Percentiles rank a stretch among this genome's conserved stretches.
Evolutionary conservation across 805 yeast species (phyloP).

Genomic region (Scheffersomyces ergatensis): DNA sequence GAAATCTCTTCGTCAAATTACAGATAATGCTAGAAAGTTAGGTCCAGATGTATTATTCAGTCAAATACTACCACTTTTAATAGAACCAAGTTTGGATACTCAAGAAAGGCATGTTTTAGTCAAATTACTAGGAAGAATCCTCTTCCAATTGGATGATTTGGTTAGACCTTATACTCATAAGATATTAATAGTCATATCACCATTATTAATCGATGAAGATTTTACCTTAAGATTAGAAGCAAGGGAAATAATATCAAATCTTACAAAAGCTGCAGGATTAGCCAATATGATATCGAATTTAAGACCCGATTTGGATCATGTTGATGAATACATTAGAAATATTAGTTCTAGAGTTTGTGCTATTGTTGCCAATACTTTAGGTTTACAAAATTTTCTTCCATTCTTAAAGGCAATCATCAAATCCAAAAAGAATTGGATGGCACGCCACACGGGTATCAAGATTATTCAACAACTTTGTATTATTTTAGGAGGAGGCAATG

Average conservation of each 20-base stretch:
- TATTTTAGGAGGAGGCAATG: conserved; percentile 61
- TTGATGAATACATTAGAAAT: conserved; percentile 78
- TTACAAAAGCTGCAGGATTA: conserved; percentile 81
- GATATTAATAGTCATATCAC: conserved; percentile 71
- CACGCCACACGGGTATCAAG: conserved; percentile 79
- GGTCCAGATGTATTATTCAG: conserved; percentile 73
- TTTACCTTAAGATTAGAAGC: conserved; percentile 73
- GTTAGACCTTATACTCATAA: conserved; percentile 73
- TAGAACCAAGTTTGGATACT: conserved; percentile 71
- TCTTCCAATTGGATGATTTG: conserved; percentile 61
- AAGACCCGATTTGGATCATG: conserved; percentile 78
- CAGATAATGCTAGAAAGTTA: conserved; percentile 58
- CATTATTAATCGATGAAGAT: conserved; percentile 79
- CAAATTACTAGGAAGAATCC: conserved; percentile 67
- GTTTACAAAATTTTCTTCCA: conserved; percentile 69
- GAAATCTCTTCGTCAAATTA: conserved; percentile 60
- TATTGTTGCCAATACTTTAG: conserved; percentile 76
- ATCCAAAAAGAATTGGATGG: conserved; percentile 75
- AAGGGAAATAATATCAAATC: conserved; percentile 68
- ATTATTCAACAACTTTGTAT: conserved; percentile 74
- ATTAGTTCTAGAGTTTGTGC: conserved; percentile 79
- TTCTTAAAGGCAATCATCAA: conserved; percentile 77
- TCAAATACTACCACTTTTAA: conserved; percentile 70
- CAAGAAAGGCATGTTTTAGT: conserved; percentile 81
- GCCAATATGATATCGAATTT: conserved; percentile 74